Conservation (phyloP, 202 grass and related monocot genomes). For the Zoysia matrella region DNA sequence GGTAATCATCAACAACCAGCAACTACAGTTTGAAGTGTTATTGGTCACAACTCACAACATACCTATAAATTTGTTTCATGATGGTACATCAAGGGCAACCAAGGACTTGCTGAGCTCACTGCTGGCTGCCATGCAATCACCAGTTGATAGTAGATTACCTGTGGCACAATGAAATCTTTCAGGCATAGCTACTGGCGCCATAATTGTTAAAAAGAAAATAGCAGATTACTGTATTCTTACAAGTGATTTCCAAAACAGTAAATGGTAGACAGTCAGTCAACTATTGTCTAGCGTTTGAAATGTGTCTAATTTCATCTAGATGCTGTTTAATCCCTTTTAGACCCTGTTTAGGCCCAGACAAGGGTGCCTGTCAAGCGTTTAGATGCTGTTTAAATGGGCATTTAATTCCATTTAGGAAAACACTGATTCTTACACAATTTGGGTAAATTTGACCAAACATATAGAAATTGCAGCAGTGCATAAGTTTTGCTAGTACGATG, state of each 20-base stretch:
- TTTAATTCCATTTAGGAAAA: no score
- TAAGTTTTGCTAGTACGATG: background rate
- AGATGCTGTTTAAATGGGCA: no score
- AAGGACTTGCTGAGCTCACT: constrained; percentile 27
- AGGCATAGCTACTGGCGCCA: background rate
- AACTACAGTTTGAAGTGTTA: constrained; percentile 30
- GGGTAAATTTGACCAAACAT: background rate
- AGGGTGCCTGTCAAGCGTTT: no score
- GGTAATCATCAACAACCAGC: constrained; percentile 28
- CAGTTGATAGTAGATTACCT: constrained; percentile 6
- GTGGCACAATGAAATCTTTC: constrained; percentile 5
- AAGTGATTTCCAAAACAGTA: no score
- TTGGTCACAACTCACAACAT: constrained; percentile 18
- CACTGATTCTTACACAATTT: background rate
- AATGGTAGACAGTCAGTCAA: no score
- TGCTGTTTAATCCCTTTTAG: no score
- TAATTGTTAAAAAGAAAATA: background rate
- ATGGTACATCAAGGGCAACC: background rate
- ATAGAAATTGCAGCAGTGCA: constrained; percentile 3
- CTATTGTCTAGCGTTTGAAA: no score
- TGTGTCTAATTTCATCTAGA: no score
- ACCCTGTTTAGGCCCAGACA: no score
- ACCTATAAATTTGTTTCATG: no score
- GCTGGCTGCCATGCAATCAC: background rate
- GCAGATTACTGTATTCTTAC: background rate